Base-by-base conservation (phyloP, 2,329 filamentous ascomycete genomes). In the Penicillium griseofulvum region DNA sequence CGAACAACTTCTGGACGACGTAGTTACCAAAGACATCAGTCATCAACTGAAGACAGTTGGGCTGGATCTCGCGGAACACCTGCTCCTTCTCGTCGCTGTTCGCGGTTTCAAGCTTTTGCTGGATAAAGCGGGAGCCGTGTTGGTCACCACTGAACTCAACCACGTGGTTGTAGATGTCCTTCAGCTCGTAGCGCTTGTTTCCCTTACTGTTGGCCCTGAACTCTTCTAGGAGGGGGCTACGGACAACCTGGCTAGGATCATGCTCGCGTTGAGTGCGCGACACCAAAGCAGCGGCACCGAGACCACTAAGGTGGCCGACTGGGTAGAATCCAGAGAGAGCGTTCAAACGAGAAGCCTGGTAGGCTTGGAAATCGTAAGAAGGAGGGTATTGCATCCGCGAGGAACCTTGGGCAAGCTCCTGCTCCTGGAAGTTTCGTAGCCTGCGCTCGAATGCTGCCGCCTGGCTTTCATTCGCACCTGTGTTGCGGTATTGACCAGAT, bases 11-110 rank as follows among this genome's bases (percentile, higher is more conserved):
- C 69, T 99, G 94, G 37, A 97, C 92, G 34, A 99, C 94, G 69
- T 97, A 99, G 73, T 99, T 99, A 51, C 94, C 94, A 69, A 97
- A 99, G 0, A 97, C 88, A 71, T 97, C 94, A 43, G 88, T 93
- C 91, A 96, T 97, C 45, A 99, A 78, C 68, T 93, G 91, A 29
- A 96, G 74, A 1, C 88, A 86, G 63, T 99, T 94, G 0, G 86
- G 84, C 64, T 89, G 83, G 43, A 99, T 91, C 72, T 97, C 94
- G 0, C 82, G 80, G 78, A 97, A 97, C 0, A 97, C 84, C 53
- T 87, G 87, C 31, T 96, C 90, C 74, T 97, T 97, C 69, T 97
- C 93, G 58, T 97, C 94, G 66, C 91, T 96, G 70, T 96, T 97
- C 52, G 94, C 94, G 1, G 86, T 88, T 72, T 94, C 89, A 3